Conservation (phyloP, 768 basidiomycete species). For the Psilocybe cyanescens region DNA sequence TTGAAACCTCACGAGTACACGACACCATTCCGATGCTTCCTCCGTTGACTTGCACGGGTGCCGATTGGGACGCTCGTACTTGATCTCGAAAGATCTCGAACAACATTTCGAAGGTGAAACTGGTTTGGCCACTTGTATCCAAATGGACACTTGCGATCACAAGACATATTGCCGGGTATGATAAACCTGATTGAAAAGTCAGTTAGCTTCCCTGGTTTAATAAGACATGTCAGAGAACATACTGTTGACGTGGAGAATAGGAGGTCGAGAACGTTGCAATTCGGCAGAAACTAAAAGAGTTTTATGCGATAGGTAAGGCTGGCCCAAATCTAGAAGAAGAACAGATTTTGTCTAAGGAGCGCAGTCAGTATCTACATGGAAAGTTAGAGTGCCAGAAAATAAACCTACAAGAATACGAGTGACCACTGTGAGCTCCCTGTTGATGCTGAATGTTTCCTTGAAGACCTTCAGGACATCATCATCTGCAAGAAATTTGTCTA, state of each 20-base stretch:
- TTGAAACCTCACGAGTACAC: slow-evolving; percentile 65
- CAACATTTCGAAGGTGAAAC: slow-evolving; percentile 92
- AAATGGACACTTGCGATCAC: slow-evolving; percentile 86
- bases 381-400: neutral
- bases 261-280: slow-evolving; percentile 60
- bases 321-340: slow-evolving; percentile 46
- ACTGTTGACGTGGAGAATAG: slow-evolving; percentile 61
- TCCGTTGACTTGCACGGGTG: slow-evolving; percentile 76
- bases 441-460: slow-evolving; percentile 63
- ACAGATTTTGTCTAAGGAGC: slow-evolving; percentile 44
- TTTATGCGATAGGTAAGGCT: slow-evolving; percentile 56
- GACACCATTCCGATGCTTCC: slow-evolving; percentile 77
- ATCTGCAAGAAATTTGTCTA: slow-evolving; percentile 63
- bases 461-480: slow-evolving; percentile 45
- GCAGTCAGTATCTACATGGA: neutral
- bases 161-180: slow-evolving; percentile 82
- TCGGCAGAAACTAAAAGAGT: slow-evolving; percentile 45
- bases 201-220: neutral
- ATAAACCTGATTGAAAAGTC: slow-evolving; percentile 48
- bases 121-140: slow-evolving; percentile 73
- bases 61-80: slow-evolving; percentile 69
- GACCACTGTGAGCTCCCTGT: slow-evolving; percentile 62
- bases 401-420: slow-evolving; percentile 62
- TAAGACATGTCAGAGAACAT: slow-evolving; percentile 22
- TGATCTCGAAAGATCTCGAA: slow-evolving; percentile 79